Conservation (phyloP, 1,284 basidiomycete species). For the Athelia sp. region DNA sequence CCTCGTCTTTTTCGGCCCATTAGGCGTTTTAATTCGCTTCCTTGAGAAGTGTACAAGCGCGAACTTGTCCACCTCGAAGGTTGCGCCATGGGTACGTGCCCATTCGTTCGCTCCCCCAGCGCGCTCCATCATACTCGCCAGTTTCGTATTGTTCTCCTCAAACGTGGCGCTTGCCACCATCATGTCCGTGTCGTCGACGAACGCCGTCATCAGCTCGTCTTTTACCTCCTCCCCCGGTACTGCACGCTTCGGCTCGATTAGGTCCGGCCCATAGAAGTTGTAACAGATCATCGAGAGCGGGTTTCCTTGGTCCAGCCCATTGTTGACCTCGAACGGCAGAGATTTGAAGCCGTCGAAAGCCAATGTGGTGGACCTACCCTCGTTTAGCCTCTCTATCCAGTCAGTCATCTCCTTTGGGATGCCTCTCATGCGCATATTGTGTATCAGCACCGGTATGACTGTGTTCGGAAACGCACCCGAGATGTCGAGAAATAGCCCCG, state of each 20-base stretch:
- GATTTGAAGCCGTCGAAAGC: conserved; percentile 26
- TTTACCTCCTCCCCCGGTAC: conserved; percentile 2
- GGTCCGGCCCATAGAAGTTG: conserved; percentile 27
- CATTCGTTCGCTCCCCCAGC: conserved; percentile 17
- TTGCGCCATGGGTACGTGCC: conserved; percentile 16
- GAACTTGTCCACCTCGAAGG: conserved; percentile 20
- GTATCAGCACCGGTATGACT: neutral
- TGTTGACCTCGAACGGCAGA: conserved; percentile 15
- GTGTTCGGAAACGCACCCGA: neutral
- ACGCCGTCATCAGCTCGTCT: conserved; percentile 16
- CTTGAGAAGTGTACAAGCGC: conserved; percentile 11
- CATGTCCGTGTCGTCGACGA: conserved; percentile 23
- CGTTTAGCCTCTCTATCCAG: conserved; percentile 15
- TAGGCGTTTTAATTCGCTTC: neutral
- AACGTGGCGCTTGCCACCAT: conserved; percentile 11
- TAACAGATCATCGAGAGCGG: conserved; percentile 26
- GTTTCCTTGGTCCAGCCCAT: conserved; percentile 29
- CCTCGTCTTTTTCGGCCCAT: neutral
- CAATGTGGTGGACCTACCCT: conserved; percentile 18
- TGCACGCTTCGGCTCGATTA: conserved; percentile 12
- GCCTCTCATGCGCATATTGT: neutral
- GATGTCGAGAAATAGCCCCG: conserved; percentile 4
- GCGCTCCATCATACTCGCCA: conserved; percentile 14
- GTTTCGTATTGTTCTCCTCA: conserved; percentile 10
- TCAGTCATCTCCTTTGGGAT: neutral